These are phyloP conservation scores for Lipomyces oligophaga DNA, from an alignment of 805 yeast species.

Conservation along the genomic window DNA sequence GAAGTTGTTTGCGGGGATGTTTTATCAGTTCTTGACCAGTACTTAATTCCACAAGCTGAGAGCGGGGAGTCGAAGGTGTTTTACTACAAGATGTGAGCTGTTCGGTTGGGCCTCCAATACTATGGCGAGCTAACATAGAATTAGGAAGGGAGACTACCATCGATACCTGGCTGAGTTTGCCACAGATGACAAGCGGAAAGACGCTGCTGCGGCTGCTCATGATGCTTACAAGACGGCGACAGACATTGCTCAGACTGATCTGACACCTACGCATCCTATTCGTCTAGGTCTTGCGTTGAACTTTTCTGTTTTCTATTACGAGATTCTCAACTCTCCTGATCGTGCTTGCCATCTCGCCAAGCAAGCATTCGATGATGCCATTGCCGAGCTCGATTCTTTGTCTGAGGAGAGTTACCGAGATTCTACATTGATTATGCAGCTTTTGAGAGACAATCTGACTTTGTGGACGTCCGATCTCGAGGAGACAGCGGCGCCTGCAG, in stretches of 20 bases:
- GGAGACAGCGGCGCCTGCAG: slow-evolving; percentile 38
- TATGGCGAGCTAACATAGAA: neutral
- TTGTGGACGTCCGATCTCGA: slow-evolving; percentile 58
- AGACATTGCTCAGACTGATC: slow-evolving; percentile 95
- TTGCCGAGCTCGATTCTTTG: slow-evolving; percentile 88
- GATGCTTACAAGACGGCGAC: slow-evolving; percentile 96
- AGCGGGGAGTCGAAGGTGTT: slow-evolving; percentile 98
- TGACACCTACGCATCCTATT: slow-evolving; percentile 98
- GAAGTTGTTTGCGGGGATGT: slow-evolving; percentile 95
- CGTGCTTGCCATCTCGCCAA: slow-evolving; percentile 94
- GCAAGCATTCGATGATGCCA: slow-evolving; percentile 94
- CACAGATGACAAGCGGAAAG: slow-evolving; percentile 85
- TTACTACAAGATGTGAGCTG: slow-evolving; percentile 79
- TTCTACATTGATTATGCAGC: slow-evolving; percentile 90
- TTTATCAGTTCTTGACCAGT: slow-evolving; percentile 78
- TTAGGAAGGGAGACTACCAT: slow-evolving; percentile 90
- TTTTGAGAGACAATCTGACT: slow-evolving; percentile 48
- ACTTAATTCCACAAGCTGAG: slow-evolving; percentile 91
- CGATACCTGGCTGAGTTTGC: slow-evolving; percentile 99
- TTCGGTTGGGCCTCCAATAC: neutral
- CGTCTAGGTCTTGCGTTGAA: slow-evolving; percentile 94
- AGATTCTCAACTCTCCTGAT: slow-evolving; percentile 88
- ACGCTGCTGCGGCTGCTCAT: slow-evolving; percentile 88
- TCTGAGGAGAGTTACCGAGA: slow-evolving; percentile 93
- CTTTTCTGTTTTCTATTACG: slow-evolving; percentile 90